A percentile compares a stretch with the other conserved stretches of the same genome.
Evolutionary conservation across 768 basidiomycete genomes (phyloP).

Genomic region (Boletus reticuloceps): DNA sequence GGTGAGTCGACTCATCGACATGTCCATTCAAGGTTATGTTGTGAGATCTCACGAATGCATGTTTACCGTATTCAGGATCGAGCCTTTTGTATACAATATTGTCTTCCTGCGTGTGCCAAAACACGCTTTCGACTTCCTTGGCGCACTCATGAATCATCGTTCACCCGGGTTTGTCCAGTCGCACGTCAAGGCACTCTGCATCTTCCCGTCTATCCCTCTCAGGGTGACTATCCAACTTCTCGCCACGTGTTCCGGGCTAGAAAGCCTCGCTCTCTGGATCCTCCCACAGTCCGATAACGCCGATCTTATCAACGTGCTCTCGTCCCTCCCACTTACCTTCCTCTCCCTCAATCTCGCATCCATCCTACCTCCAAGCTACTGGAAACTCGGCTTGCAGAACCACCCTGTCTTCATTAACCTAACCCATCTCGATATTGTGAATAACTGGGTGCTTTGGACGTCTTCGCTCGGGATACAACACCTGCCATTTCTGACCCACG

Average conservation of each 20-base stretch:
- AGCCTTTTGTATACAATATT: slow-evolving; percentile 19
- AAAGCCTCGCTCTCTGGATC: slow-evolving; percentile 19
- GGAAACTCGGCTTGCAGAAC: not conserved
- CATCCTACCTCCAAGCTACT: not conserved
- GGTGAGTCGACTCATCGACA: slow-evolving; percentile 4
- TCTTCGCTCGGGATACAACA: slow-evolving; percentile 16
- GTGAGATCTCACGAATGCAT: not conserved
- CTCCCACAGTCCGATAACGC: not conserved
- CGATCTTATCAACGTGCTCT: not conserved
- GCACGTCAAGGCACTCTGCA: slow-evolving; percentile 16
- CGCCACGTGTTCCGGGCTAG: slow-evolving; percentile 7
- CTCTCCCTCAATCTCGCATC: slow-evolving; percentile 15
- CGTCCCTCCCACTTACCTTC: slow-evolving; percentile 12
- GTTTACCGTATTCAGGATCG: slow-evolving; percentile 12
- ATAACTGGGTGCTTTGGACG: slow-evolving; percentile 19
- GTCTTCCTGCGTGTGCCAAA: slow-evolving; percentile 7
- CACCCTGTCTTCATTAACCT: slow-evolving; percentile 13
- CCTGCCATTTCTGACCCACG: slow-evolving; percentile 9
- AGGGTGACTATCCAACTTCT: slow-evolving; percentile 3
- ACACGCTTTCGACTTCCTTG: slow-evolving; percentile 12
- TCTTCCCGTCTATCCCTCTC: slow-evolving; percentile 12
- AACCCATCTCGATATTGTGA: slow-evolving; percentile 21
- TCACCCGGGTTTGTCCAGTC: slow-evolving; percentile 6
- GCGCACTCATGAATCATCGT: slow-evolving; percentile 1
- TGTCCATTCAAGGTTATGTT: not conserved